These are phyloP conservation scores for Aspergillus steynii DNA, from an alignment of 495 filamentous ascomycete genomes.

Conservation along the genomic window DNA sequence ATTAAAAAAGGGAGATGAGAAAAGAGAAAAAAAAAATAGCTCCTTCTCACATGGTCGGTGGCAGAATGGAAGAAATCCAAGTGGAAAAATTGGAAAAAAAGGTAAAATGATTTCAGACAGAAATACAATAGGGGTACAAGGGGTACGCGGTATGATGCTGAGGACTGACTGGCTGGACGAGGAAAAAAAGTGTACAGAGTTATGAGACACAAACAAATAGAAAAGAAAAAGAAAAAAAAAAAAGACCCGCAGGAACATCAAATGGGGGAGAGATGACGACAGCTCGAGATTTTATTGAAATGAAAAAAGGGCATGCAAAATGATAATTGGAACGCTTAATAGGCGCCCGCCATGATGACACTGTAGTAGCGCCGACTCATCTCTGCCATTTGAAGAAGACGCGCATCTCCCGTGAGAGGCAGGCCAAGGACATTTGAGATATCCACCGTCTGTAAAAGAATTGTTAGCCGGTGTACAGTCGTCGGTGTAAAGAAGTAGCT, in stretches of 20 bases:
- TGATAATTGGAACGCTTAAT: conserved; percentile 25
- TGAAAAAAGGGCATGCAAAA: background rate
- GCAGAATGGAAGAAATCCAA: conserved; percentile 1
- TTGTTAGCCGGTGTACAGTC: conserved; percentile 16
- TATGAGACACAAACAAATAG: background rate
- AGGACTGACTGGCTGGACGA: background rate
- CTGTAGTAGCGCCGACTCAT: conserved; percentile 69
- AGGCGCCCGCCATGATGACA: conserved; percentile 50
- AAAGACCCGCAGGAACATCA: background rate
- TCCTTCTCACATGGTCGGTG: background rate
- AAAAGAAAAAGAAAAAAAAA: background rate
- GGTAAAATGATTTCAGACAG: background rate
- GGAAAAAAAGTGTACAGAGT: conserved; percentile 6
- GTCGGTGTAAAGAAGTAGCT: conserved; percentile 23
- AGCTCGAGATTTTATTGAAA: background rate
- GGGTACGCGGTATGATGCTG: background rate
- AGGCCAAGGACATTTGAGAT: conserved; percentile 58
- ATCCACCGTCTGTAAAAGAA: conserved; percentile 34
- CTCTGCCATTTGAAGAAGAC: conserved; percentile 65
- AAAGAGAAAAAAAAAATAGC: background rate
- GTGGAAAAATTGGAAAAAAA: background rate
- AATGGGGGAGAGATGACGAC: background rate
- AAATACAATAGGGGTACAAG: conserved; percentile 13
- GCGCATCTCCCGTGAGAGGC: conserved; percentile 70
- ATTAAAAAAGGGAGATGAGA: background rate